A percentile compares a stretch with the other conserved stretches of the same genome.
These are phyloP conservation scores for Pseudogymnoascus sp. DNA, from an alignment of 2,329 filamentous ascomycete species.

Conservation along the genomic window DNA sequence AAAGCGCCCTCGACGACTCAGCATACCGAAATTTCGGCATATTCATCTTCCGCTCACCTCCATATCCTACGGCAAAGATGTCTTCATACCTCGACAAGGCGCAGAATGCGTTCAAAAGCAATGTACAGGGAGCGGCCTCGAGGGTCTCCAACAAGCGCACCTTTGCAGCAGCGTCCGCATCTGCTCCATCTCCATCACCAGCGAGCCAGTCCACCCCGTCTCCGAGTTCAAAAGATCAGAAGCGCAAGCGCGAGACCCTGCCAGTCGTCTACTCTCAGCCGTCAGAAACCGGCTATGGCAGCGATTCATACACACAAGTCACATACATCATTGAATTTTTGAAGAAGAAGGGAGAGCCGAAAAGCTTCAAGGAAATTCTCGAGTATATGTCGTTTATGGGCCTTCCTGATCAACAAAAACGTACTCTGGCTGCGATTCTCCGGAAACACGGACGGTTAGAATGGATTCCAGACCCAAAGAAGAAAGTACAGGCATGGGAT, in stretches of 20 bases:
- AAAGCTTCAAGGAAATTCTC: slow-evolving; percentile 68
- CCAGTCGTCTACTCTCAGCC: slow-evolving; percentile 67
- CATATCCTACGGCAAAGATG: slow-evolving; percentile 34
- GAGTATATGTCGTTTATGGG: slow-evolving; percentile 67
- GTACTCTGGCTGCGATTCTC: slow-evolving; percentile 59
- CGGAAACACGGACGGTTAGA: slow-evolving; percentile 52
- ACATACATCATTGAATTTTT: slow-evolving; percentile 80
- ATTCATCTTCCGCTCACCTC: neutral
- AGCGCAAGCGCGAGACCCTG: slow-evolving; percentile 44
- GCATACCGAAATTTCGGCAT: neutral
- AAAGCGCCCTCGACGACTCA: neutral
- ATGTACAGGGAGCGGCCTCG: slow-evolving; percentile 52
- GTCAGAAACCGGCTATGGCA: slow-evolving; percentile 64
- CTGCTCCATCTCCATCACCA: slow-evolving; percentile 54
- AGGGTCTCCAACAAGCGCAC: slow-evolving; percentile 47
- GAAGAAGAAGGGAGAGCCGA: slow-evolving; percentile 58
- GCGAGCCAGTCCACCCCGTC: slow-evolving; percentile 45
- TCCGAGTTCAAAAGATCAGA: slow-evolving; percentile 37
- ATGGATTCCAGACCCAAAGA: slow-evolving; percentile 46
- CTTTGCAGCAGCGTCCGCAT: slow-evolving; percentile 41
- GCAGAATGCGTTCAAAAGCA: slow-evolving; percentile 52
- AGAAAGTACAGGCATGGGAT: slow-evolving; percentile 58
- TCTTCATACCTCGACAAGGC: slow-evolving; percentile 56
- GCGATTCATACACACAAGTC: slow-evolving; percentile 78
- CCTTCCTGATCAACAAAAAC: slow-evolving; percentile 51